Base-by-base conservation (phyloP, 768 basidiomycete species). In the Multifurca ochricompacta region DNA sequence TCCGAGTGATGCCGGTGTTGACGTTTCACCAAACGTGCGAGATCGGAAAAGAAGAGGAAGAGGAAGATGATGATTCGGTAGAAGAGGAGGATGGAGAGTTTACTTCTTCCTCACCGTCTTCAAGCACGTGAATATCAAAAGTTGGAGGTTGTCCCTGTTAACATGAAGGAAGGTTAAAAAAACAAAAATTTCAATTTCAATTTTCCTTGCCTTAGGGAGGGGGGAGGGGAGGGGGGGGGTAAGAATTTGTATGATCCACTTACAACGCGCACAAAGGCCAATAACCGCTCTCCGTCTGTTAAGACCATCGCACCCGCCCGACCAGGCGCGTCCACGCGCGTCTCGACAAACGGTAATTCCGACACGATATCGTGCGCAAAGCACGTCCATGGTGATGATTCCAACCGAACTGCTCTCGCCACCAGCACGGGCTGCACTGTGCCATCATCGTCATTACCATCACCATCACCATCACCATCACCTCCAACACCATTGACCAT, bases 61-160 rank as follows among this genome's bases (percentile, higher is more conserved):
- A 43, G 23, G n/a, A n/a, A n/a, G n/a, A n/a, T n/a, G 23, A 25
- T 3, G 41, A n/a, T 42, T 8, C 13, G 7, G 23, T 3, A 6
- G 14, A 25, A 16, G 23, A 4, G 3, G 41, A 5, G 14, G 23
- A 23, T 7, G 9, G 41, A 23, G 2, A 2, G 37, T 6, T 1
- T 5, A 39, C 8, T 3, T 51, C 21, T 23, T 35, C 40, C 25
- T 35, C 23, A 10, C 13, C 2, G 14, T 46, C 55, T 7, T 46
- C 43, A 4, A 56, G 50, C 5, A 56, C 49, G 32, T 56, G 39
- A 13, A 56, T 23, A 4, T 56, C 44, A 14, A 56, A 56, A 4
- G 27, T 47, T 3, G 49, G 43, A 5, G 36, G 50, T 7, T 35
- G 55, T 0, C 39, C 31, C 44, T 42, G 43, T 28, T 1, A 3